Base-by-base conservation (phyloP, 139 green algal species). In the Chlorella ohadii region DNA sequence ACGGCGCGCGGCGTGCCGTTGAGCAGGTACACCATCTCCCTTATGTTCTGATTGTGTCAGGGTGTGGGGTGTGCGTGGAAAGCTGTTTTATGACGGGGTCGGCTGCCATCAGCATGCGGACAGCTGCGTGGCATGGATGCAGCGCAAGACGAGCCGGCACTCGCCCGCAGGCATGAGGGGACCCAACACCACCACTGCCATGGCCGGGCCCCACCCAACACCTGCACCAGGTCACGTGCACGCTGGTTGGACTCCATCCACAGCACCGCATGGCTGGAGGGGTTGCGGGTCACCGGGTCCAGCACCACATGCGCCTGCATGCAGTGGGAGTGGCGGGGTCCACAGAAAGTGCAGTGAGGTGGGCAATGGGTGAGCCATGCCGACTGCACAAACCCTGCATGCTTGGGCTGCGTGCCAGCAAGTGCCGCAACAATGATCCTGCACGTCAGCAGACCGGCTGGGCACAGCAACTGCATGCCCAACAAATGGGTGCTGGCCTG, bases 1-100 rank as follows among this genome's bases (percentile, higher is more conserved):
- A 86, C 68, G 0, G 72, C 55, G 4, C 82, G 71, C 9, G 82
- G 81, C 71, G 82, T 86, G 44, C 72, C 72, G 38, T 75, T 81
- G 31, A 86, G 66, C 39, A 86, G 33, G 41, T 81, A 86, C 13
- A 86, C 66, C 72, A 76, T 82, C 33, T 86, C 82, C 22, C 33
- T n/a, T 5, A 86, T 72, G 82, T 86, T 81, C 59, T 65, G 75
- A 55, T 9, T n/a, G n/a, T n/a, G n/a, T n/a, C 6, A 66, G 72
- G 59, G 23, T 13, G 23, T 27, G 22, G 0, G 28, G 27, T 28
- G 28, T 31, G 63, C 25, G 38, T 4, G 27, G 28, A 5, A 17
- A 6, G 63, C 4, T 28, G 11, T 39, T 38, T 5, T 12, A 55
- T 12, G 34, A 47, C 7, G 47, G 28, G 12, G 28, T 3, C 11